Evolutionary conservation across 441 rosid genomes (phyloP).

Genomic region (Erodium moschatum): DNA sequence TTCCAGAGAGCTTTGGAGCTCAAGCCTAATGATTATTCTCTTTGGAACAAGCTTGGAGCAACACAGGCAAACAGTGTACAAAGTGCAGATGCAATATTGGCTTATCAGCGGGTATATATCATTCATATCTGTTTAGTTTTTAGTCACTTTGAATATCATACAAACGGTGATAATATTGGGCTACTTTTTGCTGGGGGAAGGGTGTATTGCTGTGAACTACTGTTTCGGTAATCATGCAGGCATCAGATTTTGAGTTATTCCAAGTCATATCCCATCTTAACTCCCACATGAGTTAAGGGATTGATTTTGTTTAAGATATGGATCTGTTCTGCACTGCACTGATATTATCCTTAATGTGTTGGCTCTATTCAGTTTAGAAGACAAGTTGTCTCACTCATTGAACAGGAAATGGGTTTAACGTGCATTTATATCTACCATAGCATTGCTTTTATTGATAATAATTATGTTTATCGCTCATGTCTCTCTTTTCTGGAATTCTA

Average conservation of each 20-base stretch:
- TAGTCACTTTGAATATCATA: neutral
- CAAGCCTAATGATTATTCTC: constrained; percentile 92
- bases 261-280: constrained; percentile 4
- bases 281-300: neutral
- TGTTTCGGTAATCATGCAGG: neutral
- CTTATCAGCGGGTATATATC: constrained; percentile 72
- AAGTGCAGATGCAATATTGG: constrained; percentile 93
- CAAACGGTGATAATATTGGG: neutral
- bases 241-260: neutral
- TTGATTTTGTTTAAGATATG: neutral
- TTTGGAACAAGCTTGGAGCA: constrained; percentile 98
- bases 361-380: neutral
- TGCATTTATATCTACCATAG: neutral
- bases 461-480: neutral
- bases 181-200: neutral
- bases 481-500: neutral
- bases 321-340: neutral
- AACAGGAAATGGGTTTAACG: neutral
- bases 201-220: neutral
- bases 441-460: neutral
- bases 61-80: constrained; percentile 98
- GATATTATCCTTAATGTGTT: neutral
- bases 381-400: neutral
- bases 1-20: constrained; percentile 77
- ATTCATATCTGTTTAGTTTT: neutral